Base-by-base conservation (phyloP, 208 protist species). In the Paratrypanosoma confusum region DNA sequence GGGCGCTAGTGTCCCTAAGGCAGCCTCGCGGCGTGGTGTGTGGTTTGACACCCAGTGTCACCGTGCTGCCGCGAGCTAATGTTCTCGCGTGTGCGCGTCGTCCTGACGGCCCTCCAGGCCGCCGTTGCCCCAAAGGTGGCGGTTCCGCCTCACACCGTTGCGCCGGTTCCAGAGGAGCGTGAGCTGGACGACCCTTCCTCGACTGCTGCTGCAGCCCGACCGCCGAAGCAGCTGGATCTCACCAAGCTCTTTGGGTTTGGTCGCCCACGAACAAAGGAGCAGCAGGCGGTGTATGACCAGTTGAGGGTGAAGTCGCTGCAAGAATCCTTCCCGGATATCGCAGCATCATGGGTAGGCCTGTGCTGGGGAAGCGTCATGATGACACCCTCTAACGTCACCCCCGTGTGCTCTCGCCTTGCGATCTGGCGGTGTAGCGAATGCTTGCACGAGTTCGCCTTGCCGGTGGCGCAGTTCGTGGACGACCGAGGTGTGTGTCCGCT, bases 281-380 rank as follows among this genome's bases (percentile, higher is more conserved):
- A 90, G 59, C 22, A 50, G 10, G 49, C 50, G 16, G 57, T 79
- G 11, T 90, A 79, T 40, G 7, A 61, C 8, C 46, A 70, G 31
- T 50, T 90, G n/a, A 80, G 81, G 41, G 61, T 51, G 8, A 71
- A 63, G 8, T 78, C 76, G 36, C 69, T 92, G n/a, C 54, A 81
- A 33, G 45, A 50, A 2, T 60, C 83, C 1, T 88, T 92, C 37
- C 83, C 83, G 5, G 76, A 88, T 54, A 36, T 92, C 33, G 75
- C 83, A 5, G 83, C 83, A 13, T 88, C 76, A 42, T 92, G 83
- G 83, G 79, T 92, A 2, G 79, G 79, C 2, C 78, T 75, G 17
- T 88, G 75, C 58, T 88, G 83, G 78, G 83, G 83, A 2, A 71
- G 67, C 4, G 73, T 86, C n/a, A 82, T 88, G 75, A 63, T 83